phyloP scores from a whole-genome alignment of 768 basidiomycete species.

The Amanita pallidorosea region DNA sequence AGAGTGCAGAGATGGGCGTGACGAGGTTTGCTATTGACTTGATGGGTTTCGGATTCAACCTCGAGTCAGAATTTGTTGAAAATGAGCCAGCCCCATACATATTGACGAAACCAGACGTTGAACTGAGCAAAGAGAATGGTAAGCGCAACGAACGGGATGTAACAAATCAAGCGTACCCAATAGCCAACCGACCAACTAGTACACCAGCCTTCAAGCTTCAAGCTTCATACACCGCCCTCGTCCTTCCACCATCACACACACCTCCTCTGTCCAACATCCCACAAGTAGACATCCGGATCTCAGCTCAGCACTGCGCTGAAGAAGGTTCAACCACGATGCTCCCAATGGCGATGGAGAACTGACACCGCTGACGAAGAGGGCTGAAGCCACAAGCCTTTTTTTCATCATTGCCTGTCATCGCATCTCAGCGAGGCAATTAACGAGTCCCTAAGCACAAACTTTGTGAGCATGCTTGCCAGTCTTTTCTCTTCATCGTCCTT shows the following conservation, averaged over 20 bases:
- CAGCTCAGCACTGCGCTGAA: conserved; percentile 46
- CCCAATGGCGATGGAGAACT: background rate
- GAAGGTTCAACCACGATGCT: conserved; percentile 10
- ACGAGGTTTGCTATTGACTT: conserved; percentile 85
- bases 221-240: conserved; percentile 57
- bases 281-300: conserved; percentile 82
- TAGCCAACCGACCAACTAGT: conserved; percentile 41
- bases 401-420: conserved; percentile 16
- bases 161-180: conserved; percentile 46
- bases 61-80: conserved; percentile 12
- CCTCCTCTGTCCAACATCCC: conserved; percentile 75
- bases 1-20: conserved; percentile 69
- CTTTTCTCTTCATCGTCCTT: conserved; percentile 77
- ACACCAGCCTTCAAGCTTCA: too few relatives aligned
- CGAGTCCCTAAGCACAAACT: conserved; percentile 34
- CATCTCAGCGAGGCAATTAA: too few relatives aligned
- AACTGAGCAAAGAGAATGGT: conserved; percentile 33
- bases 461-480: conserved; percentile 58
- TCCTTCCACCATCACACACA: conserved; percentile 82
- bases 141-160: background rate
- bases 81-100: conserved; percentile 59
- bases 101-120: conserved; percentile 87
- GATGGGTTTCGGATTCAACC: conserved; percentile 50
- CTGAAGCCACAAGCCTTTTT: conserved; percentile 54
- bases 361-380: conserved; percentile 7